Conservation (phyloP, 2,329 filamentous ascomycete species). For the Pseudogymnoascus sp. region DNA sequence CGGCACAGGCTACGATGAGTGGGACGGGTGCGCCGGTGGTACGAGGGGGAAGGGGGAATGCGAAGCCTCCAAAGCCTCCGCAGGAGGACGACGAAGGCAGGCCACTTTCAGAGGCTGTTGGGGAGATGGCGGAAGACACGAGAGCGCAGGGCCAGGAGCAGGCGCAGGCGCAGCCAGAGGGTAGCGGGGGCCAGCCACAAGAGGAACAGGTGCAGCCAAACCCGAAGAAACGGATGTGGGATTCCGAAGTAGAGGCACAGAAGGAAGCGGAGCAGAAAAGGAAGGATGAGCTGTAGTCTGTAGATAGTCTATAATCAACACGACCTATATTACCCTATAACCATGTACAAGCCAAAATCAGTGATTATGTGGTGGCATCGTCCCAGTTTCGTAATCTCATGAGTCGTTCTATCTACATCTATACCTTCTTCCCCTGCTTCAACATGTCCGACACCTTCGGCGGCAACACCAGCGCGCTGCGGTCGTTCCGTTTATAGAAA, state of each 20-base stretch:
- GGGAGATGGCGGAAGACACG: constrained; percentile 42
- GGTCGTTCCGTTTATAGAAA: constrained; percentile 87
- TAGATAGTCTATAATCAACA: neutral
- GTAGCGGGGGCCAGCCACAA: constrained; percentile 8
- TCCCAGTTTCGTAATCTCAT: neutral
- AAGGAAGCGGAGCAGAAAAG: constrained; percentile 15
- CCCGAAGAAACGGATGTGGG: constrained; percentile 56
- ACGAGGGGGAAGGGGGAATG: constrained; percentile 14
- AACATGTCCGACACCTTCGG: constrained; percentile 79
- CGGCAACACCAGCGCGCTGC: constrained; percentile 74
- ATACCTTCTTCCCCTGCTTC: constrained; percentile 54
- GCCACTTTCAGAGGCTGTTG: constrained; percentile 45
- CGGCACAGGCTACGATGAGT: constrained; percentile 10
- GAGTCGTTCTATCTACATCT: constrained; percentile 8
- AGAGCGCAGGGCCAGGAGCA: constrained; percentile 12
- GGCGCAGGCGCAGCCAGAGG: constrained; percentile 2
- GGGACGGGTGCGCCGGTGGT: constrained; percentile 20
- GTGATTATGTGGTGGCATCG: neutral
- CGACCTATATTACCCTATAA: neutral
- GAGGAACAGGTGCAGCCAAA: constrained; percentile 36
- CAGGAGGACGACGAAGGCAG: constrained; percentile 33
- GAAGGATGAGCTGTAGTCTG: constrained; percentile 11
- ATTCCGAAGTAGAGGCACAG: constrained; percentile 37
- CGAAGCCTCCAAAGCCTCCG: constrained; percentile 35
- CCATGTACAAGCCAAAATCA: neutral